A percentile compares a stretch with the other conserved stretches of the same genome.
Evolutionary conservation across 805 yeast species (phyloP).

Genomic region (Yamadazyma insecticola): DNA sequence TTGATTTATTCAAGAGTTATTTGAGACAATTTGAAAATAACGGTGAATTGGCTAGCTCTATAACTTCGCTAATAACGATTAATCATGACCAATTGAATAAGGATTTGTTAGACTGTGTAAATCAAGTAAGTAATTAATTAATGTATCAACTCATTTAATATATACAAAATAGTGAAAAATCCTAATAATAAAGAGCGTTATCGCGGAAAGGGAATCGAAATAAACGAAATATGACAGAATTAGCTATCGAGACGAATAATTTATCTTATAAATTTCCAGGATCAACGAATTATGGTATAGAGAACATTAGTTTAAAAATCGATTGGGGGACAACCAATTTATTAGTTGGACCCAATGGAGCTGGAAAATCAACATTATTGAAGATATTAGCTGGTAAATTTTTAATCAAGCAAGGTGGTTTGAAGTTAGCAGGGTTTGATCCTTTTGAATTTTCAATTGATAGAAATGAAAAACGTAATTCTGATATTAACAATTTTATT

Average conservation of each 20-base stretch:
- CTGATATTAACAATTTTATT: conserved; percentile 45
- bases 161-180: too few relatives aligned
- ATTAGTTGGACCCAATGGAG: conserved; percentile 92
- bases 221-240: too few relatives aligned
- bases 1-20: conserved; percentile 37
- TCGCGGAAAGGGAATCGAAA: too few relatives aligned
- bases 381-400: conserved; percentile 89
- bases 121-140: too few relatives aligned
- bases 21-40: too few relatives aligned
- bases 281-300: conserved; percentile 59
- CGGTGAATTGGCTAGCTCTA: too few relatives aligned
- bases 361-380: conserved; percentile 90
- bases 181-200: too few relatives aligned
- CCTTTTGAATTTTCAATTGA: conserved; percentile 69
- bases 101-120: too few relatives aligned
- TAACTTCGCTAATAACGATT: too few relatives aligned
- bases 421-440: conserved; percentile 75
- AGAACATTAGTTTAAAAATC: conserved; percentile 55
- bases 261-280: conserved; percentile 67
- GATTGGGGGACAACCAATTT: conserved; percentile 73
- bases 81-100: too few relatives aligned
- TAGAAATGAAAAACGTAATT: conserved; percentile 37
- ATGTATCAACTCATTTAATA: too few relatives aligned
- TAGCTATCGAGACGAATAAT: conserved; percentile 58
- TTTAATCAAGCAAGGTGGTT: conserved; percentile 66